A percentile compares a stretch with the other conserved stretches of the same genome.
phyloP scores from a whole-genome alignment of 192 early-diverging fungal genomes.

The Phlyctochytrium bullatum region DNA sequence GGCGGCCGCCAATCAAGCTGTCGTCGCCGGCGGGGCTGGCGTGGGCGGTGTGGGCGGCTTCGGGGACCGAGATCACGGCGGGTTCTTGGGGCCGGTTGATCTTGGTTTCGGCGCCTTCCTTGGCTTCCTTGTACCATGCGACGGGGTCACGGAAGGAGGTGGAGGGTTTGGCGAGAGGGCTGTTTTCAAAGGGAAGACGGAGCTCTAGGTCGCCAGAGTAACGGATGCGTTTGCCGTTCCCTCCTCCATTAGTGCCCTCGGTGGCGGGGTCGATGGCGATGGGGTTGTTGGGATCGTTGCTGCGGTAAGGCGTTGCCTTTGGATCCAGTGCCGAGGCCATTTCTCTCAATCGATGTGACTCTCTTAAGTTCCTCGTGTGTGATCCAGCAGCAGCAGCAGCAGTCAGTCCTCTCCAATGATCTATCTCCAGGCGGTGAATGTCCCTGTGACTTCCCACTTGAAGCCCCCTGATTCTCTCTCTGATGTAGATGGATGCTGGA shows the following conservation, averaged over 20 bases:
- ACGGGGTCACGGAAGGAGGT: slow-evolving; percentile 3
- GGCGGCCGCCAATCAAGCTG: not conserved
- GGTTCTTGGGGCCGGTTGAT: too few relatives aligned
- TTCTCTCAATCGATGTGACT: too few relatives aligned
- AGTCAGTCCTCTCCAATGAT: too few relatives aligned
- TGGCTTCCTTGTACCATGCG: slow-evolving; percentile 6
- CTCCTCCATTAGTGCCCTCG: not conserved
- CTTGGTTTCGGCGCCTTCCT: not conserved
- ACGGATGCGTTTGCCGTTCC: slow-evolving; percentile 6
- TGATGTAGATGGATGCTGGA: too few relatives aligned
- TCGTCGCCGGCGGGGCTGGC: not conserved
- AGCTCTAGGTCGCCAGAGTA: slow-evolving; percentile 13
- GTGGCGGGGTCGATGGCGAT: not conserved
- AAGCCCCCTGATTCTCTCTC: too few relatives aligned
- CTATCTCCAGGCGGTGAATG: too few relatives aligned
- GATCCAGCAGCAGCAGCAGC: too few relatives aligned
- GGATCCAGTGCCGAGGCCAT: too few relatives aligned
- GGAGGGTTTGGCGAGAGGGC: slow-evolving; percentile 6
- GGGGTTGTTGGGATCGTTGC: not conserved
- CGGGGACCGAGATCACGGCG: not conserved
- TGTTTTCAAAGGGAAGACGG: slow-evolving; percentile 2
- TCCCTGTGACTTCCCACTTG: too few relatives aligned
- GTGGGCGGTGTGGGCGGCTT: not conserved
- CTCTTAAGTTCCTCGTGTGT: too few relatives aligned
- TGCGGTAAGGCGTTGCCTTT: too few relatives aligned